Evolutionary conservation across 257 asterid species (phyloP).

Genomic region (Fraxinus pennsylvanica): DNA sequence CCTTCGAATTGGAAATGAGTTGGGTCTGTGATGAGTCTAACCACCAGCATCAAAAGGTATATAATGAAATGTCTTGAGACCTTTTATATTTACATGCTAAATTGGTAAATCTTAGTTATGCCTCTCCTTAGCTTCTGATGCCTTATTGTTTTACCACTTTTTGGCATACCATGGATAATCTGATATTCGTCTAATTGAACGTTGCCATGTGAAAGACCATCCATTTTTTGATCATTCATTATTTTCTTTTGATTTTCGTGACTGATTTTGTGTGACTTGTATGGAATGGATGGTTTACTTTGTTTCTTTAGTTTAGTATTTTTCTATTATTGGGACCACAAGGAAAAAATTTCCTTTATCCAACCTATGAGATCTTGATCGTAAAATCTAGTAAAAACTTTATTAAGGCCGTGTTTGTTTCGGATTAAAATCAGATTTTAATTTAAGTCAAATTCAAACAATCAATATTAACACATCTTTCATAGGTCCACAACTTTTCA

Average conservation of each 20-base stretch:
- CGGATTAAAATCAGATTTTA: too few relatives aligned
- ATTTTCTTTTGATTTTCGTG: background rate
- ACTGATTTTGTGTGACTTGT: too few relatives aligned
- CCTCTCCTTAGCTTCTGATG: background rate
- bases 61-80: background rate
- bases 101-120: background rate
- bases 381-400: too few relatives aligned
- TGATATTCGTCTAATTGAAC: background rate
- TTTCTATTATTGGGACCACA: slow-evolving; percentile 10
- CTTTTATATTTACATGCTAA: background rate
- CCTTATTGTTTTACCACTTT: background rate
- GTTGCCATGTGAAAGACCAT: background rate
- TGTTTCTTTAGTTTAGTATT: background rate
- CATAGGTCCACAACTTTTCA: too few relatives aligned
- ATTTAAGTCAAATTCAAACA: too few relatives aligned
- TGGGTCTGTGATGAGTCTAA: slow-evolving; percentile 99
- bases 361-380: background rate
- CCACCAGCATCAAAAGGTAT: slow-evolving; percentile 93
- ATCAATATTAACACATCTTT: too few relatives aligned
- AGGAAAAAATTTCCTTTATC: background rate
- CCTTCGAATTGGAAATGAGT: slow-evolving; percentile 92
- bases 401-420: too few relatives aligned
- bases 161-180: slow-evolving; percentile 4
- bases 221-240: background rate
- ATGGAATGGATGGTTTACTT: background rate